phyloP scores from a whole-genome alignment of 2,329 filamentous ascomycete species.

The Capronia coronata region DNA sequence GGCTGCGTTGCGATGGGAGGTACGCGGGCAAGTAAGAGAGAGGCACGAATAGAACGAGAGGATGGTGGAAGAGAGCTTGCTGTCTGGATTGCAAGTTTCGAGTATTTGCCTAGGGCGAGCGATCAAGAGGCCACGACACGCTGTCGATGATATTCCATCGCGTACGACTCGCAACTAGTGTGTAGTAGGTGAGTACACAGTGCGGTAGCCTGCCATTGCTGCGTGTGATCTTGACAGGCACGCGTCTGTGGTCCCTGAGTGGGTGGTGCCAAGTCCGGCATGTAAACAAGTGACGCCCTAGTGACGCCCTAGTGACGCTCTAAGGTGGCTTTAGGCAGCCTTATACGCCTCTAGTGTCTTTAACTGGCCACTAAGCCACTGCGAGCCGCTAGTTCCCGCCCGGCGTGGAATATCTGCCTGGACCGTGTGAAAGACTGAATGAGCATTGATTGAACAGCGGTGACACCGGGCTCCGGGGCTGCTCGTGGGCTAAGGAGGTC shows the following conservation, averaged over 20 bases:
- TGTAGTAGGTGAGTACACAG: too few relatives aligned
- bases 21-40: neutral
- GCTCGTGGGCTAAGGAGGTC: neutral
- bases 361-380: neutral
- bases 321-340: too few relatives aligned
- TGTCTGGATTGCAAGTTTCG: conserved; percentile 9
- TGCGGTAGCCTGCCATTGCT: too few relatives aligned
- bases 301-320: neutral
- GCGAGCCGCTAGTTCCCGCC: neutral
- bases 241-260: neutral
- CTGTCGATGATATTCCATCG: neutral
- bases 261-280: neutral
- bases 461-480: neutral
- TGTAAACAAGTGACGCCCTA: neutral
- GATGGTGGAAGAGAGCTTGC: conserved; percentile 6
- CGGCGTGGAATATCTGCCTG: neutral
- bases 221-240: neutral
- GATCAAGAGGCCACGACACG: conserved; percentile 1
- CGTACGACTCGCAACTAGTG: neutral
- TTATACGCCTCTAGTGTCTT: neutral
- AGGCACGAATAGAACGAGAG: neutral
- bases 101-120: neutral
- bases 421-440: too few relatives aligned
- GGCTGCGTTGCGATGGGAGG: conserved; percentile 3
- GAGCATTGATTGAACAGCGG: too few relatives aligned